Conservation (phyloP, 306 rosid species). For the Cucurbita ficifolia region DNA sequence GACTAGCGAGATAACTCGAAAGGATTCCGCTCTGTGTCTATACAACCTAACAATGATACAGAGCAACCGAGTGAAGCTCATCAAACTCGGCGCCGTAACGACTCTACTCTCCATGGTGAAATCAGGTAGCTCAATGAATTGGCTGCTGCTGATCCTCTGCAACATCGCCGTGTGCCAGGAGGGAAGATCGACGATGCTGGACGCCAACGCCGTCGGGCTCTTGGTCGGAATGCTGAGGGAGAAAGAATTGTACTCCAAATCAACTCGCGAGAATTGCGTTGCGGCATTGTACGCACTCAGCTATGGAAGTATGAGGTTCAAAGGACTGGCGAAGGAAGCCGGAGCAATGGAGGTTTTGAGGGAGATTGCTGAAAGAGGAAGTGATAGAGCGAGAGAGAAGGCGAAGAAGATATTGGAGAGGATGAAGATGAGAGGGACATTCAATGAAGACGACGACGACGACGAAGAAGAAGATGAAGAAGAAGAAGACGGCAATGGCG, state of each 20-base stretch:
- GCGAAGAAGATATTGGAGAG: conserved; percentile 51
- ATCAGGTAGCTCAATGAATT: conserved; percentile 25
- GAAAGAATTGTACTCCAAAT: conserved; percentile 38
- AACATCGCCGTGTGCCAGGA: conserved; percentile 54
- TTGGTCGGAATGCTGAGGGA: conserved; percentile 43
- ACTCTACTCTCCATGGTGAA: conserved; percentile 37
- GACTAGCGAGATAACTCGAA: conserved; percentile 53
- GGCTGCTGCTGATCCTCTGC: conserved; percentile 52
- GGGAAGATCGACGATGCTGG: conserved; percentile 72
- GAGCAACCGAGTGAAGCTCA: conserved; percentile 69
- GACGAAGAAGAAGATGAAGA: background rate
- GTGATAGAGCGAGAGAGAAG: conserved; percentile 70
- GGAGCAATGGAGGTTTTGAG: conserved; percentile 54
- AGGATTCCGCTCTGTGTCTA: conserved; percentile 72
- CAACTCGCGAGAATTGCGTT: conserved; percentile 71
- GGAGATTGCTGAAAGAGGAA: conserved; percentile 54
- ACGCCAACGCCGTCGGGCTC: conserved; percentile 54
- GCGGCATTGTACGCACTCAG: conserved; percentile 72
- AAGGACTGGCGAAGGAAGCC: conserved; percentile 72
- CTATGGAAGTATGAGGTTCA: conserved; percentile 69
- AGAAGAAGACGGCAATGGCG: background rate
- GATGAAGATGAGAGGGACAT: conserved; percentile 23
- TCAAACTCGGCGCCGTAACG: conserved; percentile 47
- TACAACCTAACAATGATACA: conserved; percentile 60
- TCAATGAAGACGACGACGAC: background rate